Evolutionary conservation across 2,329 filamentous ascomycete genomes (phyloP), one percentile per base, ranked within the genome.

Genomic region (Mariannaea sp.): DNA sequence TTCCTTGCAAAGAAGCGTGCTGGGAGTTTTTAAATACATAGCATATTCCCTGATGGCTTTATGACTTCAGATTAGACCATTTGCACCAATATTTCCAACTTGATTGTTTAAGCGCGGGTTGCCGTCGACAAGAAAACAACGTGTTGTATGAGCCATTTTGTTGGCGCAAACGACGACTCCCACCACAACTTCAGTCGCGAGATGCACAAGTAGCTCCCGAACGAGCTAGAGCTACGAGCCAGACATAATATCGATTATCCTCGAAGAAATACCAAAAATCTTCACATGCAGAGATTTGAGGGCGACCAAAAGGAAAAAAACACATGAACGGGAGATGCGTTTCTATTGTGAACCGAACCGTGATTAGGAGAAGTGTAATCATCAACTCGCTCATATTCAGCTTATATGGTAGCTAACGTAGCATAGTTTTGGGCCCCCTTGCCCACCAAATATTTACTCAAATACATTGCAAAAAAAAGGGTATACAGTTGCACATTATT

Each of bases 401-500:
- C 50, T 26, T n/a, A 53, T 29, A 53, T 4, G 16, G 44, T 33
- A 39, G 36, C 24, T 36, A 44, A 49, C 27, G 24, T 41, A n/a
- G 40, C 35, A 49, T 54, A 49, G 45, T 40, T n/a, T n/a, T 40
- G 24, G 51, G 29, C 51, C 38, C 13, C 38, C 41, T 12, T 49
- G 46, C 46, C 46, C 33, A n/a, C n/a, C 24, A 24, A 26, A 56
- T 44, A 44, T 35, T 48, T 39, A 8, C 27, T 43, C 48, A 16
- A 53, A 49, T 52, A 27, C 42, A 44, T 32, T 58, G n/a, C n/a
- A n/a, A 55, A 50, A 49, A 40, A 47, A 50, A 56, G 57, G 62
- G 62, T 65, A 65, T 65, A 49, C 52, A 43, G 44, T 55, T 60
- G 10, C 33, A 39, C 30, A 29, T 44, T 57, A 50, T 50, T 52